Conservation (phyloP, 2,329 filamentous ascomycete species). For the Lachnellula arida region DNA sequence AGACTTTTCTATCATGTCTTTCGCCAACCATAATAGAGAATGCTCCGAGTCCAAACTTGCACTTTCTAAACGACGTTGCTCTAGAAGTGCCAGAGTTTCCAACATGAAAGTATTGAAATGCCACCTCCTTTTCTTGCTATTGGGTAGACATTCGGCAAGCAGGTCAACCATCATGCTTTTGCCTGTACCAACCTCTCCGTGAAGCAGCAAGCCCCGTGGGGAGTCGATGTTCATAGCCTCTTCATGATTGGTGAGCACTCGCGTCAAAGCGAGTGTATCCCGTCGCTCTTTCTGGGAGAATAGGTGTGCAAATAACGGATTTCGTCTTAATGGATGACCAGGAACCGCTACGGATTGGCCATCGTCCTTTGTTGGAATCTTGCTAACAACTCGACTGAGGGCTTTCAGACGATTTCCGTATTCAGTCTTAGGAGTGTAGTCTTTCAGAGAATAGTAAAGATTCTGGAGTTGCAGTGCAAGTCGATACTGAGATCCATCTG, state of each 20-base stretch:
- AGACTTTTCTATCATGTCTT: constrained; percentile 68
- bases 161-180: constrained; percentile 84
- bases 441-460: constrained; percentile 69
- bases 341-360: constrained; percentile 43
- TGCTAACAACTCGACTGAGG: constrained; percentile 44
- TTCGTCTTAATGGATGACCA: constrained; percentile 52
- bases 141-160: constrained; percentile 73
- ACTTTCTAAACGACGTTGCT: constrained; percentile 38
- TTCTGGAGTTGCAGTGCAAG: constrained; percentile 73
- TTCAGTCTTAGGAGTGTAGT: constrained; percentile 69
- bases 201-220: constrained; percentile 69
- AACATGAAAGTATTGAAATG: constrained; percentile 88
- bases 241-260: constrained; percentile 65
- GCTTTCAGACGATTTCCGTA: constrained; percentile 62
- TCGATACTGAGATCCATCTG: constrained; percentile 68
- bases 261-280: constrained; percentile 60
- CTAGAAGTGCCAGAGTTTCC: constrained; percentile 67
- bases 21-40: constrained; percentile 68
- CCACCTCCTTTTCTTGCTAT: constrained; percentile 66
- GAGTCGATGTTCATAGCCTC: constrained; percentile 67
- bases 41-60: constrained; percentile 45
- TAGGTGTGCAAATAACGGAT: constrained; percentile 55
- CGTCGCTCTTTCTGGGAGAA: constrained; percentile 51
- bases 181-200: constrained; percentile 77
- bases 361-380: constrained; percentile 27